A percentile compares a stretch with the other conserved stretches of the same genome.
Conservation (phyloP, 2,329 filamentous ascomycete genomes). For the Monilinia aucupariae region DNA sequence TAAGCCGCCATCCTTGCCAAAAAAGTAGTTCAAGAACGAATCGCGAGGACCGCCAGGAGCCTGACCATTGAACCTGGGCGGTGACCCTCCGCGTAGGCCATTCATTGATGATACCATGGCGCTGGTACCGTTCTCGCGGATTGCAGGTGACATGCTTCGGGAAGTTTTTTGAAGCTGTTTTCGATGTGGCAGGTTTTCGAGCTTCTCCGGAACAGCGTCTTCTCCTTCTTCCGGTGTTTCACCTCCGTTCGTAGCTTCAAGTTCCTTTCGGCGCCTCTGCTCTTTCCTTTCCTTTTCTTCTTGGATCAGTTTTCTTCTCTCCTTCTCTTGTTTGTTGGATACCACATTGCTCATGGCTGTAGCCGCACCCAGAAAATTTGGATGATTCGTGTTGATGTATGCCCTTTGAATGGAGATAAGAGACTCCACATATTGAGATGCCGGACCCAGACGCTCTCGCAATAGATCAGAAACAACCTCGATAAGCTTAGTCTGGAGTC, state of each 20-base stretch:
- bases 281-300: slow-evolving; percentile 86
- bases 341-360: slow-evolving; percentile 98
- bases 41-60: slow-evolving; percentile 64
- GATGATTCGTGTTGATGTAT: slow-evolving; percentile 99
- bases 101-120: slow-evolving; percentile 63
- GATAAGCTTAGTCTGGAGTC: slow-evolving; percentile 92
- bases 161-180: slow-evolving; percentile 48
- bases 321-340: slow-evolving; percentile 87
- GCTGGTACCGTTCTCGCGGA: slow-evolving; percentile 60
- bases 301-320: slow-evolving; percentile 71
- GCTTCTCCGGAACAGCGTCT: slow-evolving; percentile 42
- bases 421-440: slow-evolving; percentile 88
- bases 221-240: slow-evolving; percentile 60
- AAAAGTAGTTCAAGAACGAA: slow-evolving; percentile 97
- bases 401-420: slow-evolving; percentile 95
- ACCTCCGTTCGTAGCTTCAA: slow-evolving; percentile 66
- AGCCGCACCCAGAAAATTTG: slow-evolving; percentile 94
- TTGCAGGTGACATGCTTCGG: slow-evolving; percentile 77
- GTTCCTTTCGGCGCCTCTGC: slow-evolving; percentile 73
- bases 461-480: slow-evolving; percentile 96
- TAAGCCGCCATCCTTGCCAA: slow-evolving; percentile 79
- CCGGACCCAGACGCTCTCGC: slow-evolving; percentile 83
- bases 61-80: slow-evolving; percentile 56
- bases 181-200: slow-evolving; percentile 53
- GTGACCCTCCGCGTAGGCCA: slow-evolving; percentile 56